Conservation (phyloP, 2,329 filamentous ascomycete species). For the Raffaelea ambrosiae region DNA sequence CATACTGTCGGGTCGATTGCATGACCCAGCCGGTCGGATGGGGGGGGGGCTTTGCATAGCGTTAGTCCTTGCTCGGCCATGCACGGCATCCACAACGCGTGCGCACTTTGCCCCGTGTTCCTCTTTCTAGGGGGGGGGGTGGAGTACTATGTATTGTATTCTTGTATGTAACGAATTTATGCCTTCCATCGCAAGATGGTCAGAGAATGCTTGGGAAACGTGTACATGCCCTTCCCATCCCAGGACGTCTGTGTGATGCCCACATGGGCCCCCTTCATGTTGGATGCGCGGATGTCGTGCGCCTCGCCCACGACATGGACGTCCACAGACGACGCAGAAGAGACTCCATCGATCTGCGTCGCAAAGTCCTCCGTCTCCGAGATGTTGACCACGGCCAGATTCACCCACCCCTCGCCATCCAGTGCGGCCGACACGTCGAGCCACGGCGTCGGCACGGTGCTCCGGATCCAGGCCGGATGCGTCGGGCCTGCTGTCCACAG, state of each 20-base stretch:
- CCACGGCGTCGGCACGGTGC: slow-evolving; percentile 50
- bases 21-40: too few relatives aligned
- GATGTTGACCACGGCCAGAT: slow-evolving; percentile 66
- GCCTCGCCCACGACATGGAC: slow-evolving; percentile 55
- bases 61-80: too few relatives aligned
- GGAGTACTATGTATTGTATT: too few relatives aligned
- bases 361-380: slow-evolving; percentile 51
- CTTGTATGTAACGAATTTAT: too few relatives aligned
- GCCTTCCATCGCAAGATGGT: slow-evolving; percentile 51
- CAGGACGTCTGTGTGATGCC: slow-evolving; percentile 42
- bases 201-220: slow-evolving; percentile 62
- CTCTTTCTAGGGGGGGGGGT: too few relatives aligned
- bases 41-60: too few relatives aligned
- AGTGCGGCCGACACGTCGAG: slow-evolving; percentile 58
- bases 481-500: slow-evolving; percentile 52
- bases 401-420: slow-evolving; percentile 49
- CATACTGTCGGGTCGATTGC: too few relatives aligned
- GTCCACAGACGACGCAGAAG: slow-evolving; percentile 33
- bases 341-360: slow-evolving; percentile 49
- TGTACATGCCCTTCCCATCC: slow-evolving; percentile 48
- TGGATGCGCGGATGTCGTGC: slow-evolving; percentile 38
- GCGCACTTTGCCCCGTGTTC: too few relatives aligned
- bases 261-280: slow-evolving; percentile 38
- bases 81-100: too few relatives aligned
- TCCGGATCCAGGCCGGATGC: slow-evolving; percentile 56